Evolutionary conservation across 768 basidiomycete species (phyloP), one percentile per base, ranked within the genome.

Genomic region (Lanmaoa rubissima): DNA sequence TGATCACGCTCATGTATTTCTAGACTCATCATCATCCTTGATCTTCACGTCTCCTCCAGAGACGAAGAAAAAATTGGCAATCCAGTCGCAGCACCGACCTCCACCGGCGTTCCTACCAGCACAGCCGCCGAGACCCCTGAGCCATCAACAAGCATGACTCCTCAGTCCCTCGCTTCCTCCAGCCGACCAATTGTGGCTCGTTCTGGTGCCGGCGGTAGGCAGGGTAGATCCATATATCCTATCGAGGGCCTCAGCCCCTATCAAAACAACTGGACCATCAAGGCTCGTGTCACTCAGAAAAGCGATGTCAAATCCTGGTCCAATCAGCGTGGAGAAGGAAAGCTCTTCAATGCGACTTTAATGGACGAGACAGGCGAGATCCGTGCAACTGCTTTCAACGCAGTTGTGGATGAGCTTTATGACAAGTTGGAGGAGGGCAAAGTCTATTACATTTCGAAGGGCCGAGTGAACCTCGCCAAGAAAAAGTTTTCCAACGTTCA

Each of bases 211-310:
- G 54, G 54, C 41, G 62, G 58, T 17, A 64, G 54, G 54, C 43
- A 53, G 36, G 64, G 66, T 26, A 72, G 69, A 39, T 65, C 68
- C 13, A 70, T 86, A 34, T 87, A 87, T 72, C 96, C 95, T 2
- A 98, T 99, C 61, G 96, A 97, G 69, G 90, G 87, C 6, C 82
- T 98, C 44, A 94, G 90, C 67, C 96, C 96, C 10, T 98, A 98
- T 65, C 94, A 97, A 73, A 98, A 96, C 76, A 92, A 92, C 72
- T 99, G 97, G 97, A 94, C 92, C 11, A 96, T 98, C 79, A 94
- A 94, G 70, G 96, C 92, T 31, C 88, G 92, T 41, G 92, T 98
- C 48, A 90, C 86, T 13, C 83, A 90, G 59, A 98, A 96, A 72
- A 84, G 84, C 1, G 97, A 98, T 0, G 85, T 98, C 66, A 88